Base-by-base conservation (phyloP, 176 grass and related monocot genomes). In the Zoysia japonica region DNA sequence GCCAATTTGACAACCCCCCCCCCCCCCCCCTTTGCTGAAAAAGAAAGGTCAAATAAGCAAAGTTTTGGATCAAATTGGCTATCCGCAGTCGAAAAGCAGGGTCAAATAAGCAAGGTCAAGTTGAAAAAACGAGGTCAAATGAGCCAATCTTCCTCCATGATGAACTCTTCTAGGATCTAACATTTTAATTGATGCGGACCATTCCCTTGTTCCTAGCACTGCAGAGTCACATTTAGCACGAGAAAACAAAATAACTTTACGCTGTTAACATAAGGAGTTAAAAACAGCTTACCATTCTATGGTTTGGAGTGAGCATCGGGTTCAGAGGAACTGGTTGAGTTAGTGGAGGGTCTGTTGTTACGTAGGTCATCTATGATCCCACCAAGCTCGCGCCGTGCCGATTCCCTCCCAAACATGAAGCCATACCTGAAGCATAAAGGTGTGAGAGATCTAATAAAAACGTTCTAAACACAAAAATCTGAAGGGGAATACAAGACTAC, bases 321-420 rank as follows among this genome's bases (percentile, higher is more conserved):
- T n/a, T 82, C 72, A 16, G 72, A 39, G 36, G 78, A 16, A 35
- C 43, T 5, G 0, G 81, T 11, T 13, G 81, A 3, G 9, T 78
- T 38, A 1, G 61, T 1, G 15, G 54, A 49, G 61, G 81, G 15
- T 50, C 80, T 80, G 37, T 71, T 38, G 8, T 63, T 71, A 37
- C 88, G 88, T 44, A 99, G 96, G 40, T 95, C 92, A 14, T 99
- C 86, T 15, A 99, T 95, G 56, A 99, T 80, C 19, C 88, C 92
- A 42, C 88, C 85, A 43, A 99, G 92, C 84, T 99, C 96, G 46
- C 91, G 91, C 16, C 96, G 92, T 43, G 96, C 88, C 1, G 92
- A 99, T 82, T 99, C 96, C 87, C 90, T 99, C 70, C 96, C 96
- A 47, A 99, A 99, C 96, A 99, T 99, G 96, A 93, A 99, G 0